These are phyloP conservation scores for Spiraea crenata DNA, from an alignment of 331 rosid species.

Conservation along the genomic window DNA sequence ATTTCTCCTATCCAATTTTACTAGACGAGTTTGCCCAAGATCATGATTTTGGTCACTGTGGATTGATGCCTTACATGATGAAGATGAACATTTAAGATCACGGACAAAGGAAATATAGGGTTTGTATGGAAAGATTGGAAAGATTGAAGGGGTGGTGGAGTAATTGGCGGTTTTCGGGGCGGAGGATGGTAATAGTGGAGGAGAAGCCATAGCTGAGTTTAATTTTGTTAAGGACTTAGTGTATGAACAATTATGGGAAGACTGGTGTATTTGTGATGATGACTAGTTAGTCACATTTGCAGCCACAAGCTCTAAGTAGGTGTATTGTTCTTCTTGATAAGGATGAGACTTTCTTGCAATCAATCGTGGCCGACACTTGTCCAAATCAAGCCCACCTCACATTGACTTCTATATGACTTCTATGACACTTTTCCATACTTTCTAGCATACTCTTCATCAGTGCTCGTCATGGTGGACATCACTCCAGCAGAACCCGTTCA, in stretches of 20 bases:
- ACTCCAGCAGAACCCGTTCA: no score
- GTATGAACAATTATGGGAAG: not conserved
- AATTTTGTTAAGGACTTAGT: no score
- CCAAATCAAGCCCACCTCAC: constrained; percentile 1
- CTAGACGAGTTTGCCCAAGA: not conserved
- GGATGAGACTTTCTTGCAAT: constrained; percentile 1
- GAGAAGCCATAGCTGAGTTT: not conserved
- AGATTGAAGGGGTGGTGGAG: not conserved
- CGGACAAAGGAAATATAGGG: not conserved
- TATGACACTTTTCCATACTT: not conserved
- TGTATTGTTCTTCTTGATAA: not conserved
- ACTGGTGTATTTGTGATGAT: not conserved
- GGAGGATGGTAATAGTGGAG: not conserved
- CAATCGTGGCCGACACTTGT: not conserved
- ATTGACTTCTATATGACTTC: no score
- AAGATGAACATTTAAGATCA: not conserved
- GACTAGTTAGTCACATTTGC: not conserved
- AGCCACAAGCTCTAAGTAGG: not conserved
- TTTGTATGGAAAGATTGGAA: not conserved
- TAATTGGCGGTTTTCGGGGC: not conserved
- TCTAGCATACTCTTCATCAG: not conserved
- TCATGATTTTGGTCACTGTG: not conserved
- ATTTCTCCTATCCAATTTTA: constrained; percentile 15
- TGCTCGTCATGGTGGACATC: no score
- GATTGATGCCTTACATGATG: constrained; percentile 6